Percentiles rank a stretch among this genome's conserved stretches.
Evolutionary conservation across 1,284 basidiomycete species (phyloP).

Genomic region (Ustilago nuda): DNA sequence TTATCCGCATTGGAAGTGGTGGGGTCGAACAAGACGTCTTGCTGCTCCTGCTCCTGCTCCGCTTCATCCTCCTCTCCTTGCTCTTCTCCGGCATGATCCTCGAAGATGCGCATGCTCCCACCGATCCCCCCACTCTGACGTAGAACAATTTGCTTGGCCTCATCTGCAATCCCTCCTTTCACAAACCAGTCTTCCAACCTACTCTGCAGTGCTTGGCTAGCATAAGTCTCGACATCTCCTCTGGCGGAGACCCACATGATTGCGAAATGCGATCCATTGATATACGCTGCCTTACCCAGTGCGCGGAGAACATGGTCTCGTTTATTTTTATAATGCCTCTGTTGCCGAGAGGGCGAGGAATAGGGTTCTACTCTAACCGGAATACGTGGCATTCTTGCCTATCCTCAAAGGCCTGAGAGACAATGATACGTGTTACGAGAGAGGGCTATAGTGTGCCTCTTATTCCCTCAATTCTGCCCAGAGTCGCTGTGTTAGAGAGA

Average conservation of each 20-base stretch:
- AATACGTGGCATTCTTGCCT: conserved; percentile 71
- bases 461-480: not conserved
- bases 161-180: conserved; percentile 60
- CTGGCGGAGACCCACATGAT: conserved; percentile 73
- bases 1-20: not conserved
- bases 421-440: too few species aligned
- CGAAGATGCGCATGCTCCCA: conserved; percentile 11
- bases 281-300: conserved; percentile 71
- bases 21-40: conserved; percentile 10
- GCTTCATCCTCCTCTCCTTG: not conserved
- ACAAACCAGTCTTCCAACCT: conserved; percentile 63
- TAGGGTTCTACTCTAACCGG: conserved; percentile 73
- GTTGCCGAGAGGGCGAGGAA: conserved; percentile 72
- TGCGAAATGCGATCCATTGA: conserved; percentile 74
- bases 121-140: not conserved
- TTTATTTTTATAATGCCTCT: conserved; percentile 73
- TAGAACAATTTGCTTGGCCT: conserved; percentile 57
- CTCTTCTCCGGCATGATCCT: conserved; percentile 10
- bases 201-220: conserved; percentile 70
- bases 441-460: too few species aligned
- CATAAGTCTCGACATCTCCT: conserved; percentile 73
- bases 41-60: not conserved
- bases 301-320: conserved; percentile 73
- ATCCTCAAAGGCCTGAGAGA: too few species aligned
- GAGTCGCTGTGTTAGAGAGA: not conserved